Base-by-base conservation (phyloP, 257 asterid genomes). In the Asclepias syriaca region DNA sequence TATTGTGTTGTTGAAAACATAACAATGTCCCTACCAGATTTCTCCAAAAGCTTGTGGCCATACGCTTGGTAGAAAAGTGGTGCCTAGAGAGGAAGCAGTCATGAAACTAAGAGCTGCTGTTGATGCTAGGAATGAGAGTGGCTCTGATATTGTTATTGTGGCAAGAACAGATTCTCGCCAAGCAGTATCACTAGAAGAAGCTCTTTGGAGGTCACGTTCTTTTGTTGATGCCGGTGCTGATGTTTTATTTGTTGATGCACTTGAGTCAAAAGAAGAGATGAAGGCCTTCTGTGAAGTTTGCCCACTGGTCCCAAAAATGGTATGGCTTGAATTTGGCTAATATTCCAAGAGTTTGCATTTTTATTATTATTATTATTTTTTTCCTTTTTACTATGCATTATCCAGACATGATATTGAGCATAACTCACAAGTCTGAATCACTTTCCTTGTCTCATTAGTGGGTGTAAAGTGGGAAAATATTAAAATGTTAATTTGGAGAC, bases 41-140 rank as follows among this genome's bases (percentile, higher is more conserved):
- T 82, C 96, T 77, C 98, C 98, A 53, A 93, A 93, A 87, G 98
- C 98, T 68, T 93, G 98, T 78, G 97, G 98, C 65, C 98, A 93
- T 81, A 93, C 97, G 75, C 86, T 72, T 75, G 98, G 96, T 75
- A 85, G 97, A 74, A 85, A 85, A 84, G 98, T 93, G 45, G 89
- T 89, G 34, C 80, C 97, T 21, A 87, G 96, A 84, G 98, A 93
- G 79, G 98, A 90, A 79, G 96, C 98, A 55, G 72, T 89, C 66
- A 81, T 90, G 86, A 89, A 81, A 79, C 81, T 93, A 78, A 87
- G 78, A 81, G 98, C 97, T 66, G 98, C 98, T 65, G 89, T 87
- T 75, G 96, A 93, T 86, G 96, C 97, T 80, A 87, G 98, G 74
- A 81, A 69, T 74, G 97, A 90, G 85, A 85, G 96, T 81, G 97